These are phyloP conservation scores for Tylopilus sp. DNA, from an alignment of 768 basidiomycete genomes.

Conservation along the genomic window DNA sequence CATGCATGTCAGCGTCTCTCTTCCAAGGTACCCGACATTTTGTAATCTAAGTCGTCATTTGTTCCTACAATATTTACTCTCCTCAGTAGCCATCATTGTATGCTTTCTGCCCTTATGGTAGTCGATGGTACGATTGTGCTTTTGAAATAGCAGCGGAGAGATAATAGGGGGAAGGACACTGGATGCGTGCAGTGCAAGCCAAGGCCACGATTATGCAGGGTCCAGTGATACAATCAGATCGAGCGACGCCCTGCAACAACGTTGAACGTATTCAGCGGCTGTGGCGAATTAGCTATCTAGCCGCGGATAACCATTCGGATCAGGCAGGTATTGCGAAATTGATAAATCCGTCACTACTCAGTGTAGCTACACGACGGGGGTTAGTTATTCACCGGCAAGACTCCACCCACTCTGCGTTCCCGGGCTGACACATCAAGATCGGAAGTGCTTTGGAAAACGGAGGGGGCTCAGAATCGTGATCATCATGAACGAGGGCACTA, in stretches of 20 bases:
- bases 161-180: neutral
- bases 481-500: neutral
- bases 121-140: neutral
- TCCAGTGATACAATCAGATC: constrained; percentile 18
- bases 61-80: neutral
- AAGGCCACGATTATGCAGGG: constrained; percentile 17
- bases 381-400: neutral
- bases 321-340: neutral
- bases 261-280: constrained; percentile 1
- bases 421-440: neutral
- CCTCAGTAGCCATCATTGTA: neutral
- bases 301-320: neutral
- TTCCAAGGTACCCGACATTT: neutral
- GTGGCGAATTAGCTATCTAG: constrained; percentile 7
- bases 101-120: neutral
- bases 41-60: neutral
- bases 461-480: neutral
- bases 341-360: too few relatives aligned
- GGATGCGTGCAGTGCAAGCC: constrained; percentile 3
- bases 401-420: constrained; percentile 1
- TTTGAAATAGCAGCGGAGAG: neutral
- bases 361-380: neutral
- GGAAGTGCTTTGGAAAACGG: neutral
- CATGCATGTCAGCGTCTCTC: neutral
- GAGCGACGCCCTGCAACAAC: constrained; percentile 15